Evolutionary conservation across 495 filamentous ascomycete species (phyloP).

Genomic region (Penicillium turbatum): DNA sequence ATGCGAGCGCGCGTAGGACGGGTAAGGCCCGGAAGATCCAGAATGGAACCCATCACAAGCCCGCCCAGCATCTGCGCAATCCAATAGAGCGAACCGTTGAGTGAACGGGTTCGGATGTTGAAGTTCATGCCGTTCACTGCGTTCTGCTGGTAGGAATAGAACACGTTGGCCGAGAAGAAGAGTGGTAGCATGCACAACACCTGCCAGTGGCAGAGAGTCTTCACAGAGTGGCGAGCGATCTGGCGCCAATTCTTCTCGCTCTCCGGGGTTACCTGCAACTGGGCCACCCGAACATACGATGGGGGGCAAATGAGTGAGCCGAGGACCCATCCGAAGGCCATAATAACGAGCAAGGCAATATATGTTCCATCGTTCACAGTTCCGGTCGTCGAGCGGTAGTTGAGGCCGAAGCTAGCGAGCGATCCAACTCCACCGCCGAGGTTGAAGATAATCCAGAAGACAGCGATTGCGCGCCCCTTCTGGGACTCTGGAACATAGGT

Average conservation of each 20-base stretch:
- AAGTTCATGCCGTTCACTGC: slow-evolving; percentile 50
- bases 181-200: slow-evolving; percentile 48
- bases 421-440: slow-evolving; percentile 48
- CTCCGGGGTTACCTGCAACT: slow-evolving; percentile 21
- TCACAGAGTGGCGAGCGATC: slow-evolving; percentile 54
- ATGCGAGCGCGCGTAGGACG: slow-evolving; percentile 40
- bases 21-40: slow-evolving; percentile 40
- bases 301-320: slow-evolving; percentile 51
- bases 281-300: slow-evolving; percentile 44
- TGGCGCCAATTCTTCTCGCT: slow-evolving; percentile 32
- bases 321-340: slow-evolving; percentile 43
- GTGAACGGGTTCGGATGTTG: slow-evolving; percentile 44
- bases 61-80: slow-evolving; percentile 52
- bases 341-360: slow-evolving; percentile 46
- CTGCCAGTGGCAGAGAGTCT: slow-evolving; percentile 34
- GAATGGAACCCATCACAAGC: slow-evolving; percentile 44
- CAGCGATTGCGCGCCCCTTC: slow-evolving; percentile 49
- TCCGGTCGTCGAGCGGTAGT: slow-evolving; percentile 41
- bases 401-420: slow-evolving; percentile 46
- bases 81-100: slow-evolving; percentile 53
- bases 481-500: slow-evolving; percentile 47
- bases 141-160: slow-evolving; percentile 71
- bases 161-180: slow-evolving; percentile 67
- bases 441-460: slow-evolving; percentile 55
- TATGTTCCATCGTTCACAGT: slow-evolving; percentile 47